Evolutionary conservation across 2,329 filamentous ascomycete species (phyloP), one percentile per base, ranked within the genome.

Genomic region (Aspergillus piperis): DNA sequence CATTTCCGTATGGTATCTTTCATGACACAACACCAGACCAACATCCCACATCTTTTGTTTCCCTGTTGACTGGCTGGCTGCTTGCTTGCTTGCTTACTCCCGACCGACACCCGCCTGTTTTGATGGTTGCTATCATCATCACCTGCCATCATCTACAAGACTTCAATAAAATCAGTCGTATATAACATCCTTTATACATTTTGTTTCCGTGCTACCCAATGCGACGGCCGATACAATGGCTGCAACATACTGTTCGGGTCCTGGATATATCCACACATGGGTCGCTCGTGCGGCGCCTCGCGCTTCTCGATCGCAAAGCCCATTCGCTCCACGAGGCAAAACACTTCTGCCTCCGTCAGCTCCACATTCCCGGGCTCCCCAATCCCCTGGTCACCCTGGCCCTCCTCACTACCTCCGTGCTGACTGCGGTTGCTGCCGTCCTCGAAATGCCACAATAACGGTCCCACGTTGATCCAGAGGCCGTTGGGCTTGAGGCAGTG

Each of bases 371-470:
- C 95, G 0, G 92, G 91, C 68, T 96, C 92, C 0, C 88, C 92
- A 64, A 97, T 96, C 1, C 92, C 92, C 48, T 83, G 62, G 42
- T 69, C 32, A 36, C 32, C 56, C 6, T 66, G 65, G 59, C 79
- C 63, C 17, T 66, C 61, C 13, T 57, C 38, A 6, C 64, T 62
- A 11, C 66, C 65, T 2, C 63, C 60, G n/a, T 66, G 63, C n/a
- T 21, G 23, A 27, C 64, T 67, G 36, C 66, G 61, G 27, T 71
- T 59, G 57, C 57, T 57, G 13, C 62, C 70, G 66, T 92, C 89
- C 73, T 96, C 92, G 74, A 96, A 98, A 75, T 99, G 96, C 95
- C 95, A 99, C 42, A 98, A 81, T 57, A 99, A 78, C 0, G 95
- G 95, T 0, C 95, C 95, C 23, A 96, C 81, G 71, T 99, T 99